Conservation (phyloP, 73 alveolate genomes). For the Paramecium sexaurelia region DNA sequence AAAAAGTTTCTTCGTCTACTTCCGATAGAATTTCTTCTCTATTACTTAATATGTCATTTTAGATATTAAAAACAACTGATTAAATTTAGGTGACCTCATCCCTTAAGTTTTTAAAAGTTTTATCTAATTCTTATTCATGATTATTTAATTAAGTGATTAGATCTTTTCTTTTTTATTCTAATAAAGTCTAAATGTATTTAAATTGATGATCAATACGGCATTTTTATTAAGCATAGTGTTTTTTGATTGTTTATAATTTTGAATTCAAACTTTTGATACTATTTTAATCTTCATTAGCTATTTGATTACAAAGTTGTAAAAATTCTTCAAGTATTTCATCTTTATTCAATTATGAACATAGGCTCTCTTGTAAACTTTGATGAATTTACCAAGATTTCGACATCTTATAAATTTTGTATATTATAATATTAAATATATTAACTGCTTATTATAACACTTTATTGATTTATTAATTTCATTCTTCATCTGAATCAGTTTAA, state of each 20-base stretch:
- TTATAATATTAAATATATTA: background rate
- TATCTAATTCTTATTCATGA: background rate
- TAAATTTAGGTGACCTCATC: background rate
- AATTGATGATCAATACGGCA: slow-evolving; percentile 39
- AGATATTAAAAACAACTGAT: background rate
- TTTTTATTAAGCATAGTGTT: slow-evolving; percentile 39
- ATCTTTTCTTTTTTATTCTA: slow-evolving; percentile 39
- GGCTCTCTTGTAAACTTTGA: background rate
- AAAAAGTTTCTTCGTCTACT: slow-evolving; percentile 35
- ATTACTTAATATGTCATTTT: background rate
- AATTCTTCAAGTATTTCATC: slow-evolving; percentile 46
- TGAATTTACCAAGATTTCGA: background rate
- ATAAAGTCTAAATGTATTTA: slow-evolving; percentile 7
- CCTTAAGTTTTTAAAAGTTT: background rate
- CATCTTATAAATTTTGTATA: background rate
- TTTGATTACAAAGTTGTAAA: background rate
- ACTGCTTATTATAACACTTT: background rate
- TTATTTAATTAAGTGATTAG: background rate
- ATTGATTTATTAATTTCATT: background rate
- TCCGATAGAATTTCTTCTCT: background rate
- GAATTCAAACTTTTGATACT: slow-evolving; percentile 10
- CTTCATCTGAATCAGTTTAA: slow-evolving; percentile 49
- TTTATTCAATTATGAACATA: background rate
- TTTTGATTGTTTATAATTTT: slow-evolving; percentile 5
- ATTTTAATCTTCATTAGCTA: slow-evolving; percentile 18